Evolutionary conservation across 1,284 basidiomycete genomes (phyloP).

Genomic region (Pyrrhoderma lamaoense): DNA sequence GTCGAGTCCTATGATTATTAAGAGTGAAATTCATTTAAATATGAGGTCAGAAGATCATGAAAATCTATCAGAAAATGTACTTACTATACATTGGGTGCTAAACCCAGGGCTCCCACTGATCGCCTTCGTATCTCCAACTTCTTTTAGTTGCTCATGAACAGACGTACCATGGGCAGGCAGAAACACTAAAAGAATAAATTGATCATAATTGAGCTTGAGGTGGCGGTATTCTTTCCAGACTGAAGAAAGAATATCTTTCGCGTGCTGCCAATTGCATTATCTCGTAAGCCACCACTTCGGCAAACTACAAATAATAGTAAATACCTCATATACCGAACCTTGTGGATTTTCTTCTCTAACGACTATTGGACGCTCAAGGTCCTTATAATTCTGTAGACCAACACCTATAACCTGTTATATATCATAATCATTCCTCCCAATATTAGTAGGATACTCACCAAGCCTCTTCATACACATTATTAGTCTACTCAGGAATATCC

Average conservation of each 20-base stretch:
- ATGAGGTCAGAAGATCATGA: too few species aligned
- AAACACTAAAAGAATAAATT: conserved; percentile 13
- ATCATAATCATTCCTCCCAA: too few species aligned
- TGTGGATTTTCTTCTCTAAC: neutral
- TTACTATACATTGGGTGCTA: conserved; percentile 17
- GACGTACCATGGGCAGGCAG: conserved; percentile 1
- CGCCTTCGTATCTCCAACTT: conserved; percentile 13
- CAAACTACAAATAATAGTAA: neutral
- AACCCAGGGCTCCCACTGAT: conserved; percentile 1
- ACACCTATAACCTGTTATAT: too few species aligned
- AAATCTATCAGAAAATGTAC: conserved; percentile 4
- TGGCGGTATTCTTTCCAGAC: neutral
- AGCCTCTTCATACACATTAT: neutral
- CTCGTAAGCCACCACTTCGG: neutral
- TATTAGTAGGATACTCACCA: too few species aligned
- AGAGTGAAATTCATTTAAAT: neutral
- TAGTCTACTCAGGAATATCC: neutral
- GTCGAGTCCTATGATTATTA: too few species aligned
- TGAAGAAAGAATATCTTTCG: neutral
- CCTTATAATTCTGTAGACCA: too few species aligned
- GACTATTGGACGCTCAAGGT: neutral
- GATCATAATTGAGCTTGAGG: neutral
- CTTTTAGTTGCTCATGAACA: conserved; percentile 21
- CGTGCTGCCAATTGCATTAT: neutral
- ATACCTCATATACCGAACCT: neutral